A percentile compares a stretch with the other conserved stretches of the same genome.
Conservation (phyloP, 495 filamentous ascomycete genomes). For the Aspergillus bertholletiae region DNA sequence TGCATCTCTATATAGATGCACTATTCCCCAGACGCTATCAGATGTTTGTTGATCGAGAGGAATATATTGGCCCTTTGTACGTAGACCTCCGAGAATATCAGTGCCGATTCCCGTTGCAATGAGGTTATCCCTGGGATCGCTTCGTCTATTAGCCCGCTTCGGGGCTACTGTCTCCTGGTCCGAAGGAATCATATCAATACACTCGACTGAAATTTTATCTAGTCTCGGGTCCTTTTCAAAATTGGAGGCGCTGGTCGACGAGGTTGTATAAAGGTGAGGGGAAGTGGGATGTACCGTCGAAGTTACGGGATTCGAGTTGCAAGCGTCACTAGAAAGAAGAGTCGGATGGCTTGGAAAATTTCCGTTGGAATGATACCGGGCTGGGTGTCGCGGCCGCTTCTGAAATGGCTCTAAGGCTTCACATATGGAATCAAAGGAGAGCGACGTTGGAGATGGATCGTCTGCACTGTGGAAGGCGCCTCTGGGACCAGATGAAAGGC, state of each 20-base stretch:
- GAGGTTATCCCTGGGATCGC: slow-evolving; percentile 21
- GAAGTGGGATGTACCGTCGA: slow-evolving; percentile 1
- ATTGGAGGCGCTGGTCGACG: slow-evolving; percentile 14
- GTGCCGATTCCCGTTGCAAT: slow-evolving; percentile 48
- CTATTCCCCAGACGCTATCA: slow-evolving; percentile 86
- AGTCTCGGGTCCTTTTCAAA: slow-evolving; percentile 58
- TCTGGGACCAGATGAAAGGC: slow-evolving; percentile 43
- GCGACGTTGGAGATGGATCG: slow-evolving; percentile 12
- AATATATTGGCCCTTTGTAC: slow-evolving; percentile 75
- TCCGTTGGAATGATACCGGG: slow-evolving; percentile 9
- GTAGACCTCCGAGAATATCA: slow-evolving; percentile 50
- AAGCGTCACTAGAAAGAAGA: background rate
- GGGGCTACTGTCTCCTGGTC: slow-evolving; percentile 14
- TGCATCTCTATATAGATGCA: slow-evolving; percentile 87
- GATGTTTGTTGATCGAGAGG: slow-evolving; percentile 71
- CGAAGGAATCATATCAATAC: slow-evolving; percentile 60
- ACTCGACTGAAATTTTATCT: slow-evolving; percentile 58
- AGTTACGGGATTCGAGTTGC: background rate
- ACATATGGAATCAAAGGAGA: slow-evolving; percentile 36
- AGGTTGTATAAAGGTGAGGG: slow-evolving; percentile 15
- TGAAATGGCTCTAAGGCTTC: slow-evolving; percentile 44
- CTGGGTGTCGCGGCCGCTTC: slow-evolving; percentile 19
- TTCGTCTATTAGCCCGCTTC: slow-evolving; percentile 8
- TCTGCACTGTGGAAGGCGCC: slow-evolving; percentile 9
- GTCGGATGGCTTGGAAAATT: slow-evolving; percentile 8